These are phyloP conservation scores for Jamesozyma piceae DNA, from an alignment of 805 yeast species.

Conservation along the genomic window DNA sequence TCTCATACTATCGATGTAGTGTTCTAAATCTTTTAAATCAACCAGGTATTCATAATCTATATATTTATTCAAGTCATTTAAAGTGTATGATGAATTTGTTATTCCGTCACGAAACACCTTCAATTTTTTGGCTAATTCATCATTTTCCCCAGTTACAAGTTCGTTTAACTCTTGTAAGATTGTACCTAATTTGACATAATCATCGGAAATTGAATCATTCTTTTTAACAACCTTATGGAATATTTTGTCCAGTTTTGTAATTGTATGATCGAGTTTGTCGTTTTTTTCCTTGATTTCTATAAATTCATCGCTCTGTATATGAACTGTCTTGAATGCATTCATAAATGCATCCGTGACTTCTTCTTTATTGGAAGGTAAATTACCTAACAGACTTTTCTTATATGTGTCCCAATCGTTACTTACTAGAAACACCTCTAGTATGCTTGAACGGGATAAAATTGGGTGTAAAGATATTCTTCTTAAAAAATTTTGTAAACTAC, in stretches of 20 bases:
- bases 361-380: constrained; percentile 36
- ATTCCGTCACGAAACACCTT: constrained; percentile 41
- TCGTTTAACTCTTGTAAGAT: constrained; percentile 62
- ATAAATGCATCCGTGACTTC: constrained; percentile 83
- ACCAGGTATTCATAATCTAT: constrained; percentile 76
- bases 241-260: constrained; percentile 67
- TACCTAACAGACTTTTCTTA: constrained; percentile 20
- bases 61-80: constrained; percentile 37
- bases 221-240: constrained; percentile 64
- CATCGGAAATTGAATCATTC: constrained; percentile 63
- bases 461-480: constrained; percentile 70
- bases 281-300: constrained; percentile 74
- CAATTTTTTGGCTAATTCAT: constrained; percentile 27
- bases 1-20: constrained; percentile 58
- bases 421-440: constrained; percentile 31
- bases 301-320: constrained; percentile 63
- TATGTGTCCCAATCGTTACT: constrained; percentile 30
- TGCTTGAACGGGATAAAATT: constrained; percentile 54
- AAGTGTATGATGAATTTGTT: constrained; percentile 35
- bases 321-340: constrained; percentile 82
- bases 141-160: constrained; percentile 37
- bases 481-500: constrained; percentile 69
- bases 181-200: constrained; percentile 58
- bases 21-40: constrained; percentile 78
- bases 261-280: constrained; percentile 76